Conservation (phyloP, 805 yeast genomes). For the Jamesozyma spencerorum region DNA sequence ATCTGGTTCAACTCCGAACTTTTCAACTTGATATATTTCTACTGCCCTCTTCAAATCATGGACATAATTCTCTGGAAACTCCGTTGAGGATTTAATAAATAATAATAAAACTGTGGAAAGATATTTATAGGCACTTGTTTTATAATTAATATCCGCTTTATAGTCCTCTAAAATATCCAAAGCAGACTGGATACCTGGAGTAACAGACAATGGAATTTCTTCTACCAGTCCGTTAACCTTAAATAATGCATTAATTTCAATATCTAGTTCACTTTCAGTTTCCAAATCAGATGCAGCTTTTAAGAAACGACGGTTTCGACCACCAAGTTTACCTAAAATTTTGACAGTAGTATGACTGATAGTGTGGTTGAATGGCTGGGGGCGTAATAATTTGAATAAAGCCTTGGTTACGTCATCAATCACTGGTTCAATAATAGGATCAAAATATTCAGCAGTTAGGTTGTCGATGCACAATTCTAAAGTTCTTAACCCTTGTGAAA, state of each 20-base stretch:
- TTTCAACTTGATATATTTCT: constrained; percentile 27
- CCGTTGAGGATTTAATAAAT: constrained; percentile 40
- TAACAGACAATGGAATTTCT: constrained; percentile 62
- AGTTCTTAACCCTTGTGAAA: constrained; percentile 89
- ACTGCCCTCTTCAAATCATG: constrained; percentile 43
- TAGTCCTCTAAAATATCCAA: constrained; percentile 64
- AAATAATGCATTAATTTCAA: constrained; percentile 61
- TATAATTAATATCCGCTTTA: constrained; percentile 46
- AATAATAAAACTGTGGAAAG: constrained; percentile 56
- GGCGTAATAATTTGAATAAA: constrained; percentile 80
- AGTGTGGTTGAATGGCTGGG: constrained; percentile 89
- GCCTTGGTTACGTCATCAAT: constrained; percentile 91
- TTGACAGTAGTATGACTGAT: constrained; percentile 92
- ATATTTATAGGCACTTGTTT: constrained; percentile 70
- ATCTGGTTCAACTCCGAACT: constrained; percentile 29
- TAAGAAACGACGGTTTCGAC: constrained; percentile 81
- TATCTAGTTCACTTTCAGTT: constrained; percentile 45
- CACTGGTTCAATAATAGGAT: constrained; percentile 94
- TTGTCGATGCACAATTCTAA: constrained; percentile 94
- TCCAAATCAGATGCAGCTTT: constrained; percentile 63
- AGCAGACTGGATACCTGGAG: constrained; percentile 78
- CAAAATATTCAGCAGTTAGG: constrained; percentile 90
- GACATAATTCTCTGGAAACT: constrained; percentile 34
- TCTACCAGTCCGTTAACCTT: constrained; percentile 57
- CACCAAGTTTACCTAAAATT: constrained; percentile 91